Percentiles rank a stretch among this genome's conserved stretches.
Conservation (phyloP, 257 asterid species). For the Solanum medicagineum region DNA sequence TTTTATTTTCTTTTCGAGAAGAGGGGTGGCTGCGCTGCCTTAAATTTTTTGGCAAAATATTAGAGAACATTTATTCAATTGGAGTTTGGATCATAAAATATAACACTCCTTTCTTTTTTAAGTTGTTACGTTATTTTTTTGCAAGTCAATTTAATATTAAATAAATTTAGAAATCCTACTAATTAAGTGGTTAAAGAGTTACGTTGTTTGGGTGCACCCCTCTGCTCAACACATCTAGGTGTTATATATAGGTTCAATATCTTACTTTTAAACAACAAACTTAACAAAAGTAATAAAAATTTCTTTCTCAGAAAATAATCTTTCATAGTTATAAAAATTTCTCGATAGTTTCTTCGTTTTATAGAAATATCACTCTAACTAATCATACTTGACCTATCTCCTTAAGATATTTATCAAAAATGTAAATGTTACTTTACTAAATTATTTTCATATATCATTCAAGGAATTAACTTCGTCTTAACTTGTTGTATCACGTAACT, state of each 20-base stretch:
- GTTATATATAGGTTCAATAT: background rate
- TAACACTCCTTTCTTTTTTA: no score
- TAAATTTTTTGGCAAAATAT: background rate
- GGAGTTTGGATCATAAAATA: background rate
- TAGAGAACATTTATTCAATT: background rate
- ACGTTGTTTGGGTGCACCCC: background rate
- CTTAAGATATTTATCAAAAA: background rate
- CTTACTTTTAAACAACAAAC: background rate
- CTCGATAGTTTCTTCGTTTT: background rate
- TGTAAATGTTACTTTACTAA: background rate
- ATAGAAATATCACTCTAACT: background rate
- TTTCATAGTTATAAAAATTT: background rate
- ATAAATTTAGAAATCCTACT: background rate
- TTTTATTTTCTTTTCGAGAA: background rate
- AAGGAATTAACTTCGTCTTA: background rate
- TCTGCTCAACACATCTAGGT: background rate
- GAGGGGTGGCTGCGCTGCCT: background rate
- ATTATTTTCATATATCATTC: background rate
- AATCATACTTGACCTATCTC: background rate
- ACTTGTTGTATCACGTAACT: background rate
- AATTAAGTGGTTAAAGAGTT: background rate
- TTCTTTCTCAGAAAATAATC: background rate
- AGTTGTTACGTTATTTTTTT: no score
- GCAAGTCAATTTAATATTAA: background rate
- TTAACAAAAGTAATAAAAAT: background rate